phyloP scores from a whole-genome alignment of 768 basidiomycete genomes.

The Rhodosporidiobolus sp. region DNA sequence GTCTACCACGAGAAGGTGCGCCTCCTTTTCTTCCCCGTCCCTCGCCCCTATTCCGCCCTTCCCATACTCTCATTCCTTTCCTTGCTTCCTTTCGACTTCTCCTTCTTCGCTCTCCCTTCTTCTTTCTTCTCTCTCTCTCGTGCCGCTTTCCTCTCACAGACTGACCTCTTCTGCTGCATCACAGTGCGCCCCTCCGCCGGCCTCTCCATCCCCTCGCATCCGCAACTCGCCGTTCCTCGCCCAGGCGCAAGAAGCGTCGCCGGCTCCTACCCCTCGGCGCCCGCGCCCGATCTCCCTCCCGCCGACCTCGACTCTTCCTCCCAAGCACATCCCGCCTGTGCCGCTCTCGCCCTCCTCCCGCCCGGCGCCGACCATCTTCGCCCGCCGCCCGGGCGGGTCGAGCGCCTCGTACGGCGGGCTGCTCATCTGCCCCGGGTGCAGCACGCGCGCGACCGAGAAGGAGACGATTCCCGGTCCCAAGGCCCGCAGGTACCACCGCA shows the following conservation, averaged over 20 bases:
- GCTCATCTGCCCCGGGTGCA: constrained; percentile 30
- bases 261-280: neutral
- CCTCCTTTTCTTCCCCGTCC: neutral
- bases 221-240: constrained; percentile 8
- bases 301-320: neutral
- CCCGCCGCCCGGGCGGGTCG: constrained; percentile 14
- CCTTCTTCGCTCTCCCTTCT: neutral
- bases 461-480: constrained; percentile 24
- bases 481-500: constrained; percentile 18
- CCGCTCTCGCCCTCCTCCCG: neutral
- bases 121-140: too few relatives aligned
- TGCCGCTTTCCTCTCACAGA: too few relatives aligned
- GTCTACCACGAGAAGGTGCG: constrained; percentile 26
- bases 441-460: constrained; percentile 24
- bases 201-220: constrained; percentile 1
- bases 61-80: too few relatives aligned
- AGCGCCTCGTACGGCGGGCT: constrained; percentile 28
- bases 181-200: neutral
- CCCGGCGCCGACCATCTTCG: constrained; percentile 13
- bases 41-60: neutral
- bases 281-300: neutral
- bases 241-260: neutral
- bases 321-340: neutral
- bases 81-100: too few relatives aligned
- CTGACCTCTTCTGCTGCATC: neutral